Percentiles rank a stretch among this genome's conserved stretches.
Conservation (phyloP, 73 alveolate species). For the Symbiodinium natans region DNA sequence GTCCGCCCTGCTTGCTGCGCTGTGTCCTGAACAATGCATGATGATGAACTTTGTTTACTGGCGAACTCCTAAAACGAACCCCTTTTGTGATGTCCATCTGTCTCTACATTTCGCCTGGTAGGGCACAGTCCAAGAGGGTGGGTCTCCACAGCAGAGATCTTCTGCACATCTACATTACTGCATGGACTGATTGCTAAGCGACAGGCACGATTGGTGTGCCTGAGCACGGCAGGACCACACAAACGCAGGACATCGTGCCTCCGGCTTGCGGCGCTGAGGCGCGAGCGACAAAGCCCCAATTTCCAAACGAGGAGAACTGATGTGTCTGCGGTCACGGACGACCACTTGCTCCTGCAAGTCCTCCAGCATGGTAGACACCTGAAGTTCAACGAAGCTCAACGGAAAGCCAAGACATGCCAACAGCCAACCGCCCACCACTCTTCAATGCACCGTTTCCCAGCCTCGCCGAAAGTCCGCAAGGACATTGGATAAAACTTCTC, state of each 20-base stretch:
- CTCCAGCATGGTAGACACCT: slow-evolving; percentile 71
- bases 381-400: no score
- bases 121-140: no score
- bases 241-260: no score
- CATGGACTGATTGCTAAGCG: no score
- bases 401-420: neutral
- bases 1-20: no score
- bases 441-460: neutral
- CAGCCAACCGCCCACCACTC: neutral
- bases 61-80: no score
- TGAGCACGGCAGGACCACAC: neutral
- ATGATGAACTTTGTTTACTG: no score
- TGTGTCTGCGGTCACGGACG: slow-evolving; percentile 67
- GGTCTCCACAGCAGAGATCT: no score
- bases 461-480: slow-evolving; percentile 78
- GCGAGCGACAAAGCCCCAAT: slow-evolving; percentile 34
- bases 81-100: no score
- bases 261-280: neutral
- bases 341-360: slow-evolving; percentile 77
- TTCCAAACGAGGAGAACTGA: slow-evolving; percentile 63
- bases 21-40: no score
- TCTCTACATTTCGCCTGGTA: no score
- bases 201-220: slow-evolving; percentile 39
- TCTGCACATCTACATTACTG: no score
- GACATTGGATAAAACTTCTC: slow-evolving; percentile 84